Base-by-base conservation (phyloP, 441 rosid species). In the Populus hybrid region DNA sequence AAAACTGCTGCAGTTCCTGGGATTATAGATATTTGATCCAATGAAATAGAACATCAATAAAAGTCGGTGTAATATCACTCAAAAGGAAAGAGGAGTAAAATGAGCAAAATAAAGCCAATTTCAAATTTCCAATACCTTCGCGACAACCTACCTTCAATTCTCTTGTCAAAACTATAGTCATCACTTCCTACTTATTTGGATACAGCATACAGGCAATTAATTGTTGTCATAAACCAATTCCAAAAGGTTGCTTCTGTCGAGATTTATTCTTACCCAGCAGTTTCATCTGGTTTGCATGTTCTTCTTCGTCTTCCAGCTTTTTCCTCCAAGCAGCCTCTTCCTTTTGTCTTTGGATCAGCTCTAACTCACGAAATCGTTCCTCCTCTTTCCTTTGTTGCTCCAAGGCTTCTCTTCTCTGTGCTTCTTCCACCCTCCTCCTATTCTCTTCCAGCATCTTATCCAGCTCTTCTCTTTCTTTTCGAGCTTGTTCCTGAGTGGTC, bases 361-460 rank as follows among this genome's bases (percentile, higher is more conserved):
- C 93, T 66, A 91, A 75, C 78, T 89, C 94, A 50, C 91, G 68
- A 79, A 79, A 87, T 67, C 94, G 85, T 80, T 85, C 93, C 73
- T 91, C 94, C 68, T 91, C 94, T 81, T 85, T 89, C 40, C 83
- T 86, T 75, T 91, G 94, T 78, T 74, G 90, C 77, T 89, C 94
- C 73, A 89, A 68, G 23, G 94, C 93, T 81, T 89, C 94, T 77
- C 85, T 84, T 78, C 88, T 87, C 77, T 89, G 94, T 53, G 93
- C 67, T 63, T 89, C 93, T 77, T 88, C 93, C 73, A 89, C 91
- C 70, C 87, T 88, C 82, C 92, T 86, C 76, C 81, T 81, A 72
- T 87, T 91, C 83, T 91, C 93, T 80, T 89, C 90, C 38, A 91
- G 81, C 90, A 91, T 88, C 83, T 86, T 88, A 80, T 91, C 94